These are phyloP conservation scores for Diaporthe helianthi DNA, from an alignment of 2,329 filamentous ascomycete genomes.

Conservation along the genomic window DNA sequence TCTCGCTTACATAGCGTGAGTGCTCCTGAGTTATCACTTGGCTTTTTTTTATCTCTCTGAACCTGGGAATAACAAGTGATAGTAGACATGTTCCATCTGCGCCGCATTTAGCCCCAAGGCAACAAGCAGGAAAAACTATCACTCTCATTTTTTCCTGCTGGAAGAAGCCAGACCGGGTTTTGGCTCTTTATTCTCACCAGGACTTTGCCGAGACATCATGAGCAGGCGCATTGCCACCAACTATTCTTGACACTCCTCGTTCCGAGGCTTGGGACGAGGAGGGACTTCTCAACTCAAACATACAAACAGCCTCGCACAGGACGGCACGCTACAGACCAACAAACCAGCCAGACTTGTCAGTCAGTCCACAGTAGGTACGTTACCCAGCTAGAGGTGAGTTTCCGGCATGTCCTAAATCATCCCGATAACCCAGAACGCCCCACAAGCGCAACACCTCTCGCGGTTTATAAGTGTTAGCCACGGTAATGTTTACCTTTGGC, in stretches of 20 bases:
- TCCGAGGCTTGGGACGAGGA: no score
- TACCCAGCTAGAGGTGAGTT: no score
- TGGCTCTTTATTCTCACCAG: neutral
- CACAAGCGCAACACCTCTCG: slow-evolving; percentile 31
- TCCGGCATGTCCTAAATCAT: neutral
- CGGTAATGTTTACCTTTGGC: no score
- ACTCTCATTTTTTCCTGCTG: neutral
- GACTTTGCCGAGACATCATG: neutral
- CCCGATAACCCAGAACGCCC: neutral
- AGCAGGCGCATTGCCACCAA: neutral
- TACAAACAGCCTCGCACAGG: neutral
- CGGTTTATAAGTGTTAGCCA: no score
- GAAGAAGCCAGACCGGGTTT: neutral
- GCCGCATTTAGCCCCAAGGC: neutral
- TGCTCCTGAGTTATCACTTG: no score
- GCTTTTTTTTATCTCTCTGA: no score
- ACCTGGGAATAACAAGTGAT: no score
- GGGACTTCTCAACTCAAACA: neutral
- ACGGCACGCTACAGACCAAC: no score
- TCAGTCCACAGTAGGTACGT: no score
- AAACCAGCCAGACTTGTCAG: neutral
- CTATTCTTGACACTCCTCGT: neutral
- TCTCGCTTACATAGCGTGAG: no score
- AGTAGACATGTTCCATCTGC: no score
- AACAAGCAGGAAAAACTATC: neutral